These are phyloP conservation scores for Lablab purpureus DNA, from an alignment of 306 rosid genomes.

Conservation along the genomic window DNA sequence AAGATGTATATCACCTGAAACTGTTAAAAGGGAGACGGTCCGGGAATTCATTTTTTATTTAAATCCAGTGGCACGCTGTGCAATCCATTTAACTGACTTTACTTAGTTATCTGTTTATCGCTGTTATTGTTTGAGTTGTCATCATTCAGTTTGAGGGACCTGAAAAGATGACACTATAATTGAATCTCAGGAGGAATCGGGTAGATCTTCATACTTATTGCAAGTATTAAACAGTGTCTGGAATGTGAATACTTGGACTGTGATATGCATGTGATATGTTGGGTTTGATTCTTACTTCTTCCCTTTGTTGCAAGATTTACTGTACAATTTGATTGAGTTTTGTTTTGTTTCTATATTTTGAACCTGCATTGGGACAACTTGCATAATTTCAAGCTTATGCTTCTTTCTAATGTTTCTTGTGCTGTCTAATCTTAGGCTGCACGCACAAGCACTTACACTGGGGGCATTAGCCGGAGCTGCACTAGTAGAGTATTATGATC, in stretches of 20 bases:
- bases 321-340: not conserved
- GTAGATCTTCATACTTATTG: not conserved
- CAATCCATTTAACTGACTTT: not conserved
- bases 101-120: not conserved
- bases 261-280: not conserved
- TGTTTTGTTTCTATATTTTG: not conserved
- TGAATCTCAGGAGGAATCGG: not conserved
- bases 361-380: not conserved
- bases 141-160: not conserved
- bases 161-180: constrained; percentile 4
- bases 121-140: not conserved
- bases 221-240: constrained; percentile 9
- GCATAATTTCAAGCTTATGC: constrained; percentile 11
- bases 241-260: constrained; percentile 6
- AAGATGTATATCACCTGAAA: not conserved
- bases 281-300: not conserved
- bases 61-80: not conserved
- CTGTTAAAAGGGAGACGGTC: not conserved
- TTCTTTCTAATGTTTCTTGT: constrained; percentile 34
- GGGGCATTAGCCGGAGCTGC: constrained; percentile 95
- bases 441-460: constrained; percentile 93
- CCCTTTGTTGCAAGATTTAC: not conserved
- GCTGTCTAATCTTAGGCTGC: constrained; percentile 66
- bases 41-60: not conserved
- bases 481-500: constrained; percentile 85